Percentiles rank a stretch among this genome's conserved stretches.
phyloP scores from a whole-genome alignment of 2,329 filamentous ascomycete species.

The Tolypocladium ovalisporum region DNA sequence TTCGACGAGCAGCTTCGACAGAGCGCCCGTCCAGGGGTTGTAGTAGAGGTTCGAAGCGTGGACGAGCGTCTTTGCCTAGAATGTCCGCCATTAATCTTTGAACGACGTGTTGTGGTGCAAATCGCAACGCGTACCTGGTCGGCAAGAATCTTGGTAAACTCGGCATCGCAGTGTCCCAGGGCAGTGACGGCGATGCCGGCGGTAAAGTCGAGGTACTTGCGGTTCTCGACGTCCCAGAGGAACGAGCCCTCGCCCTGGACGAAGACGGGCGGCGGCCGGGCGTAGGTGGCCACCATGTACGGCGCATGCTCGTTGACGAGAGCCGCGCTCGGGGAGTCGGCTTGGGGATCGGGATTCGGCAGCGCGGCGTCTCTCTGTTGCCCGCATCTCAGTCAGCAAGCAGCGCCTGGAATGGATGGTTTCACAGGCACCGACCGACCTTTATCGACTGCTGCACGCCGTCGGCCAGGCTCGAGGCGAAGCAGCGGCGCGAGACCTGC shows the following conservation, averaged over 20 bases:
- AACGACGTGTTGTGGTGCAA: no score
- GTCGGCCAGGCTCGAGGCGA: slow-evolving; percentile 25
- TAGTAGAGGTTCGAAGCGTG: slow-evolving; percentile 96
- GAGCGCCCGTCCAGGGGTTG: slow-evolving; percentile 85
- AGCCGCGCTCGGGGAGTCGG: slow-evolving; percentile 63
- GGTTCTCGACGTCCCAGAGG: slow-evolving; percentile 81
- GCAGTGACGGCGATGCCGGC: slow-evolving; percentile 93
- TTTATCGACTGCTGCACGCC: slow-evolving; percentile 21
- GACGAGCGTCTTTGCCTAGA: slow-evolving; percentile 60
- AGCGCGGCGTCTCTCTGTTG: slow-evolving; percentile 21
- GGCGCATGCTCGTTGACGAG: slow-evolving; percentile 67
- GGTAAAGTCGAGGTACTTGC: slow-evolving; percentile 88
- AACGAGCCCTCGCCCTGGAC: slow-evolving; percentile 78
- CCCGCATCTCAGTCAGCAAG: not conserved
- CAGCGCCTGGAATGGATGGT: no score
- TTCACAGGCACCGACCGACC: slow-evolving; percentile 15
- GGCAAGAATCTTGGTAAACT: slow-evolving; percentile 61
- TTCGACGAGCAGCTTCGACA: slow-evolving; percentile 77
- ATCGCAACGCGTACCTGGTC: slow-evolving; percentile 50
- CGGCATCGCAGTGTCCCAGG: slow-evolving; percentile 80
- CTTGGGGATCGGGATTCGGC: slow-evolving; percentile 60
- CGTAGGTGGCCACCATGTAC: slow-evolving; percentile 94
- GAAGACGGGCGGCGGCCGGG: slow-evolving; percentile 82
- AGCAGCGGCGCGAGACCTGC: slow-evolving; percentile 16
- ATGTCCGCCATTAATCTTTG: not conserved